These are phyloP conservation scores for Erythrophleum ivorense DNA, from an alignment of 331 rosid species.

Conservation along the genomic window DNA sequence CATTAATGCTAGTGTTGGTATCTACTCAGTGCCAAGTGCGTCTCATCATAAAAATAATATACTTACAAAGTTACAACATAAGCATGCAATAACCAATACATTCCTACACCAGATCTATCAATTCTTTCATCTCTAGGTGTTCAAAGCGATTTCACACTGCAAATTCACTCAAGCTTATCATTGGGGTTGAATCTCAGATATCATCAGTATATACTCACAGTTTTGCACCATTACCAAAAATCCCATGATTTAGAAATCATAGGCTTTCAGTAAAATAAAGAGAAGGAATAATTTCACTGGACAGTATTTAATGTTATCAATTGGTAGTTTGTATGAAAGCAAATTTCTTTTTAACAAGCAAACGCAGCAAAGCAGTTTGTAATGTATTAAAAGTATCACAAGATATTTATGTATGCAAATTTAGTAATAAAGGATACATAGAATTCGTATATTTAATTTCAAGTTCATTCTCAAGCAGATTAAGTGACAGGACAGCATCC, in stretches of 20 bases:
- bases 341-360: not conserved
- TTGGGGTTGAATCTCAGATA: slow-evolving; percentile 8
- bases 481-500: not conserved
- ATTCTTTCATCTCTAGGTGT: slow-evolving; percentile 13
- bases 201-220: slow-evolving; percentile 9
- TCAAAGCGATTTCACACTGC: not conserved
- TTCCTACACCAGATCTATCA: not conserved
- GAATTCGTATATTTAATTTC: not conserved
- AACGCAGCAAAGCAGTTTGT: slow-evolving; percentile 10
- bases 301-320: not conserved
- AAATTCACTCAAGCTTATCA: not conserved
- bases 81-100: slow-evolving; percentile 22
- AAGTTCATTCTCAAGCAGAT: not conserved
- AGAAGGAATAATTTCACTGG: not conserved
- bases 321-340: not conserved
- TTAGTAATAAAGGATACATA: not conserved
- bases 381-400: not conserved
- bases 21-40: not conserved
- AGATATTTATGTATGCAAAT: not conserved
- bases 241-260: not conserved
- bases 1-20: slow-evolving; percentile 33
- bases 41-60: slow-evolving; percentile 1
- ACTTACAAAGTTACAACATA: not conserved
- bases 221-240: not conserved
- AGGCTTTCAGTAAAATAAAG: slow-evolving; percentile 7